Base-by-base conservation (phyloP, 345 rosid species). In the Brassica cretica region DNA sequence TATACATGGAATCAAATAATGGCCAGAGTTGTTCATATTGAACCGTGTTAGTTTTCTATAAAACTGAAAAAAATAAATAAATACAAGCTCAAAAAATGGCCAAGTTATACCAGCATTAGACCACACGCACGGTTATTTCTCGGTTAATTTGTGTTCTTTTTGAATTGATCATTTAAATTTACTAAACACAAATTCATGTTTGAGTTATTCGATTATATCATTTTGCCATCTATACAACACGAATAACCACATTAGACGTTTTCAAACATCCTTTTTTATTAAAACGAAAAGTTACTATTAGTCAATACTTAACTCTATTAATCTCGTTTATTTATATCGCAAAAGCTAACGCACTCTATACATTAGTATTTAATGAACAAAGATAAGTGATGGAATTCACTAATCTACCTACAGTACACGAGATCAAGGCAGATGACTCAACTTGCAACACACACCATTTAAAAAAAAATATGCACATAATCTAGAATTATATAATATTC, bases 391-490 rank as follows among this genome's bases (percentile, higher is more conserved):
- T 7, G 19, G 25, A 15, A 15, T 2, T 64, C 68, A 64, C 11
- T 25, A 67, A 68, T 29, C 62, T 49, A 49, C 12, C 8, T n/a
- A 69, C 41, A 51, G 27, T 69, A 16, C 10, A 49, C 41, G 29
- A 30, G 63, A 71, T 21, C 53, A 71, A 30, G 63, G 73, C 29
- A 53, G 46, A 30, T 69, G 63, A 69, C 63, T 69, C 73, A 69
- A 53, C 63, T 15, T 69, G 73, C 73, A 69, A 69, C 46, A 51
- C 46, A 49, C 37, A 49, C 21, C 6, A 5, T 63, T 15, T 21
- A 21, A 21, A 21, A 21, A 21, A 49, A 46, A 11, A 41, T 6
- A 44, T 51, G 41, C 72, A 68, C 8, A 51, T 29, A 29, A 27
- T 49, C 55, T 51, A 41, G 46, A 12, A 67, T 5, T 18, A 9